A percentile compares a stretch with the other conserved stretches of the same genome.
Conservation (phyloP, 1,284 basidiomycete genomes). For the Paramarasmius palmivorus region DNA sequence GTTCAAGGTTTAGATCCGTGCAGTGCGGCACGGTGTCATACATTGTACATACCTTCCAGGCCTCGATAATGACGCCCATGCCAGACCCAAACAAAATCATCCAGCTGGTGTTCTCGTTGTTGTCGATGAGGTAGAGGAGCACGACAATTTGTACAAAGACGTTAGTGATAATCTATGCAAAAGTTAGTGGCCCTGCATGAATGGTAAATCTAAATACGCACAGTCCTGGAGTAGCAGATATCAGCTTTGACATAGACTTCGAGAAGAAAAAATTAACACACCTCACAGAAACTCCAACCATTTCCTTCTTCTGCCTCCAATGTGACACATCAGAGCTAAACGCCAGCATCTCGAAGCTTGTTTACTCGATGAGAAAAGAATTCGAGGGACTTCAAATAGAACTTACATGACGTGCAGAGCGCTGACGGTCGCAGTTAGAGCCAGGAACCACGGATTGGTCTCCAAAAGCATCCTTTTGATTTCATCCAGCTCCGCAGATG, state of each 20-base stretch:
- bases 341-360: constrained; percentile 91
- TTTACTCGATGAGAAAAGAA: not conserved
- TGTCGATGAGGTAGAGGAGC: constrained; percentile 92
- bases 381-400: not conserved
- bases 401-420: constrained; percentile 84
- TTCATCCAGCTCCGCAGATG: constrained; percentile 83
- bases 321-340: constrained; percentile 94
- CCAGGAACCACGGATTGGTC: constrained; percentile 91
- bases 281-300: constrained; percentile 84
- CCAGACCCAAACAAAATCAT: constrained; percentile 93
- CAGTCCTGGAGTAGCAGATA: constrained; percentile 36
- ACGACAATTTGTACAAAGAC: constrained; percentile 90
- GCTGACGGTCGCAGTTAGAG: constrained; percentile 79
- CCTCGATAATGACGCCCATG: constrained; percentile 88
- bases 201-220: constrained; percentile 23
- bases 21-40: constrained; percentile 2
- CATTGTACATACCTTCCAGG: constrained; percentile 95
- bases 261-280: constrained; percentile 32
- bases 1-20: constrained; percentile 13
- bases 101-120: constrained; percentile 93
- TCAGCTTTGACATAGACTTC: not conserved
- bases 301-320: constrained; percentile 91
- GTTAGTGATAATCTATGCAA: constrained; percentile 81
- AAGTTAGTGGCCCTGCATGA: constrained; percentile 5
- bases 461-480: constrained; percentile 93